Percentiles rank a stretch among this genome's conserved stretches.
Conservation (phyloP, 495 filamentous ascomycete species). For the Aspergillus nanangensis region DNA sequence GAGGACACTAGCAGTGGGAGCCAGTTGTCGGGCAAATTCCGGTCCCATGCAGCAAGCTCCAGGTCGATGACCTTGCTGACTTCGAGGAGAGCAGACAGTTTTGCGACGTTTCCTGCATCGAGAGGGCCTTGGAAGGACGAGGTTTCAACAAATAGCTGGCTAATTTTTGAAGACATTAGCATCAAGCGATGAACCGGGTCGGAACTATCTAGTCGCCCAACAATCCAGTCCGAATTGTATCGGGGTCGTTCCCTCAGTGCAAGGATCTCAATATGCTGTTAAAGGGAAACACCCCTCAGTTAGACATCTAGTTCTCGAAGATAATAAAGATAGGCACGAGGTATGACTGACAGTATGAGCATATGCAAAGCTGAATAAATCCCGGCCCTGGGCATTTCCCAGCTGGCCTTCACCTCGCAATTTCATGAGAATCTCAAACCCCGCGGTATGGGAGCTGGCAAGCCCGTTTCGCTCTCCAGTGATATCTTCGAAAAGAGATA, state of each 20-base stretch:
- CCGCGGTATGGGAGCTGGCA: slow-evolving; percentile 37
- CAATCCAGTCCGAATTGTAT: slow-evolving; percentile 27
- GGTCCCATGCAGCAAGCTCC: slow-evolving; percentile 33
- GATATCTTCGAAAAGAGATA: slow-evolving; percentile 40
- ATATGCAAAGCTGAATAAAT: slow-evolving; percentile 41
- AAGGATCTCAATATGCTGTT: slow-evolving; percentile 37
- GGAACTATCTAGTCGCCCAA: slow-evolving; percentile 22
- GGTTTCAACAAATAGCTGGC: slow-evolving; percentile 24
- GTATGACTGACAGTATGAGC: slow-evolving; percentile 30
- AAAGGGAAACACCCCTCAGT: background rate
- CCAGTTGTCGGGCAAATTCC: slow-evolving; percentile 31
- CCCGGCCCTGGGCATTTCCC: slow-evolving; percentile 28
- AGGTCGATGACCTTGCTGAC: slow-evolving; percentile 20
- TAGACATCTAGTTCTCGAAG: background rate
- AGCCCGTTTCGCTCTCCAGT: slow-evolving; percentile 35
- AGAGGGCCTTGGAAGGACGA: slow-evolving; percentile 11
- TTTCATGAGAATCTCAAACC: slow-evolving; percentile 37
- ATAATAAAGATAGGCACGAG: background rate
- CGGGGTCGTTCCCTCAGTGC: slow-evolving; percentile 32
- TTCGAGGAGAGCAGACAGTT: slow-evolving; percentile 21
- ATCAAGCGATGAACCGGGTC: slow-evolving; percentile 38
- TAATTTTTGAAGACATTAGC: slow-evolving; percentile 27
- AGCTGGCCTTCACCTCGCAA: slow-evolving; percentile 31
- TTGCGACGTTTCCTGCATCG: slow-evolving; percentile 15
- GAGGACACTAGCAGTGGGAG: slow-evolving; percentile 34